Evolutionary conservation across 2,329 filamentous ascomycete genomes (phyloP), one percentile per base, ranked within the genome.

Genomic region (Clarireedia sp.): DNA sequence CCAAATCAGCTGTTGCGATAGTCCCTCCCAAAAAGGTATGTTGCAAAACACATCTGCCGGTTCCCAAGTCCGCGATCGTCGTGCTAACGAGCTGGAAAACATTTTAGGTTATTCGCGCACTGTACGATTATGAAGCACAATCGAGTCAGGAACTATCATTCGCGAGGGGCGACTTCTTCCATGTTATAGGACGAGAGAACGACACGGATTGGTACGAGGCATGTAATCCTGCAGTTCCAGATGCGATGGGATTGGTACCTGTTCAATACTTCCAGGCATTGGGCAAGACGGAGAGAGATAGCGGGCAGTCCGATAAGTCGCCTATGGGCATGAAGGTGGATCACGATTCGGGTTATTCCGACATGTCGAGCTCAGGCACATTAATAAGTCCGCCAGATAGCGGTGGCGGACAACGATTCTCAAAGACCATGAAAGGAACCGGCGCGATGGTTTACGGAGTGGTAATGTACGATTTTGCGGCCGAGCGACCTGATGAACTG

Each of bases 181-280:
- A 97, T 75, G 94, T 99, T 62, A 92, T 97, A 71, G 90, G 89
- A 67, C 87, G 92, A 71, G 94, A 97, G 75, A 86, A 96, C 77
- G 92, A 97, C 70, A 75, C 77, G 41, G 90, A 96, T 70, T 99
- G 94, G 92, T 99, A 96, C 78, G 94, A 97, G 74, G 94, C 92
- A 55, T 97, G 90, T 78, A 99, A 99, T 70, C 94, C 94, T 58
- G 82, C 88, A 50, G 78, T 96, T 62, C 90, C 88, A 67, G 87
- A 87, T 72, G 89, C 90, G 50, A 85, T 90, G 63, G 94, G 94
- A 59, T 80, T 99, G 58, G 94, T 99, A 45, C 94, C 94, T 7
- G 94, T 96, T 56, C 83, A 86, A 56, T 96, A 90, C 74, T 99
- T 99, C 72, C 90, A 97, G 71, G 82, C 86, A 40, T 81, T 99